Conservation (phyloP, 2,329 filamentous ascomycete species). For the Arthrinium phaeospermum region DNA sequence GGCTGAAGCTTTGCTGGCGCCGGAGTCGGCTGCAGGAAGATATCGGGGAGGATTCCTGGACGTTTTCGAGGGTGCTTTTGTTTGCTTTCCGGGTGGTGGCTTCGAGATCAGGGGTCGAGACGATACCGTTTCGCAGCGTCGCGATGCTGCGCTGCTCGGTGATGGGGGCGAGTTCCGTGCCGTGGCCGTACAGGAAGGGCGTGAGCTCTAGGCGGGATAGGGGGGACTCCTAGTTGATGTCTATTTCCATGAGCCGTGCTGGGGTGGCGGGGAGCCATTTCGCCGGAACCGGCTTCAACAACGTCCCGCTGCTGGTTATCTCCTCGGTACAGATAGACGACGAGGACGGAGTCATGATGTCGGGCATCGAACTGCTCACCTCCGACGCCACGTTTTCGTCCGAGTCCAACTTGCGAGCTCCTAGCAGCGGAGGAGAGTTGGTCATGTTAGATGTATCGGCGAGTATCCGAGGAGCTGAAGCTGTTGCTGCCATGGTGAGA, state of each 20-base stretch:
- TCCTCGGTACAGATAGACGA: neutral
- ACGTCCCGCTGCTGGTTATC: neutral
- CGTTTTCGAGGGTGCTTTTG: neutral
- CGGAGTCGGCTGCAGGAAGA: neutral
- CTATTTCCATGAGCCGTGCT: constrained; percentile 5
- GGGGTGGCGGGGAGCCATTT: neutral
- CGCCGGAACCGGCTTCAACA: neutral
- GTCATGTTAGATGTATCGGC: neutral
- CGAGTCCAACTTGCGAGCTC: neutral
- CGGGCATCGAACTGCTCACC: neutral
- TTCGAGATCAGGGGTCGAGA: constrained; percentile 5
- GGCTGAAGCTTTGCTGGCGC: neutral
- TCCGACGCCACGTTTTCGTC: neutral
- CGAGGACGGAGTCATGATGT: neutral
- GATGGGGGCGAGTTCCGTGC: constrained; percentile 15
- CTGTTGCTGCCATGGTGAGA: neutral
- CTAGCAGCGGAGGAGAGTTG: neutral
- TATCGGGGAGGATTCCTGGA: neutral
- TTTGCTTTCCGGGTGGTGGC: neutral
- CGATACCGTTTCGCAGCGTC: constrained; percentile 5
- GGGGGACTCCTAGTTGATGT: constrained; percentile 5
- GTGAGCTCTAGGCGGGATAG: constrained; percentile 16
- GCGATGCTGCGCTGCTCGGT: constrained; percentile 19
- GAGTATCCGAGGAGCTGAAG: neutral
- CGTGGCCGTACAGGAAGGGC: constrained; percentile 17